A percentile compares a stretch with the other conserved stretches of the same genome.
phyloP scores from a whole-genome alignment of 2,329 filamentous ascomycete genomes.

The Sarocladium brachiariae region DNA sequence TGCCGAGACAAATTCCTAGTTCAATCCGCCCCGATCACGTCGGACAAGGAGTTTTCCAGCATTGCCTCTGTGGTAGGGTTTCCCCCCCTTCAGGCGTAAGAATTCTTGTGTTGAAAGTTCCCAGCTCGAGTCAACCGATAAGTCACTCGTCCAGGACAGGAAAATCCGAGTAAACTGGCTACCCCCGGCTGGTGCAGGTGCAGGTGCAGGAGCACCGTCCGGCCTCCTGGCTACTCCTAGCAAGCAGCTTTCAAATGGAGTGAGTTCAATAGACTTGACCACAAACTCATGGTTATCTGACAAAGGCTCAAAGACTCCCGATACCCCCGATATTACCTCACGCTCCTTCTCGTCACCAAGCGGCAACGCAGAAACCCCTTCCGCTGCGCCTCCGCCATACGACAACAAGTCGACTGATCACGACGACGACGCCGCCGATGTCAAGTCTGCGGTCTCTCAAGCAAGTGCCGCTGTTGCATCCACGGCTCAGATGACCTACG shows the following conservation, averaged over 20 bases:
- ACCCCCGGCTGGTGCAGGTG: constrained; percentile 34
- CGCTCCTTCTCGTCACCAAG: constrained; percentile 39
- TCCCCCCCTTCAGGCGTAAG: neutral
- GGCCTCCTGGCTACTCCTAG: constrained; percentile 30
- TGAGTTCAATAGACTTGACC: constrained; percentile 22
- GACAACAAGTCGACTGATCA: constrained; percentile 19
- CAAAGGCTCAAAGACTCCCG: constrained; percentile 21
- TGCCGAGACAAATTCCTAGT: constrained; percentile 98
- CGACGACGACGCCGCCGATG: constrained; percentile 22
- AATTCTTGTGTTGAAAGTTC: constrained; percentile 11
- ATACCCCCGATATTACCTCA: constrained; percentile 36
- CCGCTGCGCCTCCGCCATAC: constrained; percentile 26
- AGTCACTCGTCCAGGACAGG: constrained; percentile 76
- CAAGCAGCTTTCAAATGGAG: constrained; percentile 34
- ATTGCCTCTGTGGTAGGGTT: constrained; percentile 70
- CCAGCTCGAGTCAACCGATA: constrained; percentile 75
- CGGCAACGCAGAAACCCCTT: constrained; percentile 24
- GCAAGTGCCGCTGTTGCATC: constrained; percentile 22
- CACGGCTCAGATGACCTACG: constrained; percentile 32
- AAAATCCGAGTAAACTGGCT: constrained; percentile 94
- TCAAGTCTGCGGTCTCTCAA: constrained; percentile 17
- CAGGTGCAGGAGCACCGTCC: constrained; percentile 16
- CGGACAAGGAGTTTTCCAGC: constrained; percentile 77
- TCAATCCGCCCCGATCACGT: constrained; percentile 77
- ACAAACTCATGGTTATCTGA: neutral